Evolutionary conservation across 2,329 filamentous ascomycete genomes (phyloP).

Genomic region (Cucurbitaria berberidis): DNA sequence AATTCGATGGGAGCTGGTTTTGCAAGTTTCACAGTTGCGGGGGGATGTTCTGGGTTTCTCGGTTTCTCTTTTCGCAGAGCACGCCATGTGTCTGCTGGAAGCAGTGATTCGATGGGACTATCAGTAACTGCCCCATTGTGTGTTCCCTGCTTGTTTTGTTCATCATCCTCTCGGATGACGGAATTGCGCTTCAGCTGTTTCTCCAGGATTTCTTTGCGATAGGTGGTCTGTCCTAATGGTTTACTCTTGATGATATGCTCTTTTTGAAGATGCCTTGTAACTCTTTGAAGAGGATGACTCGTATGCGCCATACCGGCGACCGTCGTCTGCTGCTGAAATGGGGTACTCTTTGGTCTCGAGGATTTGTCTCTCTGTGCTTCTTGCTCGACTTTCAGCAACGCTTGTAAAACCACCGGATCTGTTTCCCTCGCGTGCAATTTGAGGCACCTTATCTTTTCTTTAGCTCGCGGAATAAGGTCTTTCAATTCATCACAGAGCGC

Average conservation of each 20-base stretch:
- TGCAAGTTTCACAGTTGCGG: not conserved
- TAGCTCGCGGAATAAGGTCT: constrained; percentile 1
- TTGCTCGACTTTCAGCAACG: constrained; percentile 9
- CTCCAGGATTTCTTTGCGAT: constrained; percentile 1
- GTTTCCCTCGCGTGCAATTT: constrained; percentile 1
- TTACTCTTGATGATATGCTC: constrained; percentile 2
- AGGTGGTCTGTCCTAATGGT: not conserved
- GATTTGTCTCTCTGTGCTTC: constrained; percentile 1
- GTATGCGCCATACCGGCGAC: not conserved
- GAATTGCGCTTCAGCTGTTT: not conserved
- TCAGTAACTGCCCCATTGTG: not conserved
- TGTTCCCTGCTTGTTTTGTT: not conserved
- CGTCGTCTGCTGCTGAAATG: not conserved
- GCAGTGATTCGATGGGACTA: not conserved
- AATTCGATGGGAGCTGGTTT: no score
- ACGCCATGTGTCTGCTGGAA: not conserved
- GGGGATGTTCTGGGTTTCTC: not conserved
- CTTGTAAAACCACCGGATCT: constrained; percentile 2
- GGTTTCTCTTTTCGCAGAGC: not conserved
- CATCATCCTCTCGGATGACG: not conserved
- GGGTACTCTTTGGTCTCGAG: not conserved
- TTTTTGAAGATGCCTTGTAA: constrained; percentile 4
- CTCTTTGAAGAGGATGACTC: not conserved
- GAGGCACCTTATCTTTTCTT: not conserved
- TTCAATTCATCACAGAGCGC: constrained; percentile 4